Percentiles rank a stretch among this genome's conserved stretches.
These are phyloP conservation scores for Macrolepiota fuliginosa DNA, from an alignment of 768 basidiomycete genomes.

Conservation along the genomic window DNA sequence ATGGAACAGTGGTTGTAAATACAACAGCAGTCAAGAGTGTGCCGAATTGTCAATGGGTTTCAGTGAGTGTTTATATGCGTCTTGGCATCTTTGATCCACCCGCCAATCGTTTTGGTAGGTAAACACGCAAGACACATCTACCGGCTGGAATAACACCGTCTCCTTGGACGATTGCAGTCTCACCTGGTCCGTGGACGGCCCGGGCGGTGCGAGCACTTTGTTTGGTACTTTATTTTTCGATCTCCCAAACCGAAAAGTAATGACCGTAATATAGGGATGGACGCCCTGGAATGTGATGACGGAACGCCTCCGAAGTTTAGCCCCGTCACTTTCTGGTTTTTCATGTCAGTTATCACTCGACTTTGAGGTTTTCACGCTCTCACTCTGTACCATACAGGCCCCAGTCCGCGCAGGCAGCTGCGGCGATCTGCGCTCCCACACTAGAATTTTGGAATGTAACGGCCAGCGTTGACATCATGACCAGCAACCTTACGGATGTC, in stretches of 20 bases:
- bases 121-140: slow-evolving; percentile 27
- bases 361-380: background rate
- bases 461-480: slow-evolving; percentile 42
- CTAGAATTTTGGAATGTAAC: slow-evolving; percentile 44
- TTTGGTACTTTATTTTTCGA: background rate
- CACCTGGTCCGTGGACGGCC: slow-evolving; percentile 36
- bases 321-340: too few relatives aligned
- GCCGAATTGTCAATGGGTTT: slow-evolving; percentile 38
- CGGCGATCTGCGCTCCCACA: slow-evolving; percentile 45
- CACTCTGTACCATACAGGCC: slow-evolving; percentile 16
- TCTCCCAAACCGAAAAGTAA: background rate
- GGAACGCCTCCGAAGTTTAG: too few relatives aligned
- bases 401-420: slow-evolving; percentile 39
- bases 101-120: slow-evolving; percentile 25
- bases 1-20: slow-evolving; percentile 48
- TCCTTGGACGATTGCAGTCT: slow-evolving; percentile 35
- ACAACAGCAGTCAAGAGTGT: slow-evolving; percentile 46
- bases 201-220: slow-evolving; percentile 27
- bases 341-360: too few relatives aligned
- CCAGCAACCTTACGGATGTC: slow-evolving; percentile 40
- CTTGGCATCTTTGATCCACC: background rate
- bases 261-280: too few relatives aligned
- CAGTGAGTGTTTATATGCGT: slow-evolving; percentile 23
- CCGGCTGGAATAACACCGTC: slow-evolving; percentile 44
- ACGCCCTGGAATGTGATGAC: too few relatives aligned